A percentile compares a stretch with the other conserved stretches of the same genome.
These are phyloP conservation scores for Neurospora pannonica DNA, from an alignment of 495 filamentous ascomycete species.

Conservation along the genomic window DNA sequence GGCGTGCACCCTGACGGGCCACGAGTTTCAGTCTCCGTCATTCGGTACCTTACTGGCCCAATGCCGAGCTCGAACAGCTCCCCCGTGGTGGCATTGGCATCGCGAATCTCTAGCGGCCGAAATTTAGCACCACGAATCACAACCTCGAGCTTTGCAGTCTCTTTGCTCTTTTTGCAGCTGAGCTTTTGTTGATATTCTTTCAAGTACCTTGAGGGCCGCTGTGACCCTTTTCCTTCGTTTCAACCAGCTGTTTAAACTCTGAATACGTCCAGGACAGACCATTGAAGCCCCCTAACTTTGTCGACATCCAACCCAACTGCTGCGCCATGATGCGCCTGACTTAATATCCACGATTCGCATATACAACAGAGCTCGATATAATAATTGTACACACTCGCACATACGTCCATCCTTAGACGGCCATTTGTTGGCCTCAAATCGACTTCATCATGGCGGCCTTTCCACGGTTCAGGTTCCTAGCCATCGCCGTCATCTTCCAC, in stretches of 20 bases:
- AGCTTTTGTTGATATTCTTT: neutral
- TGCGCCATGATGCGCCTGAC: constrained; percentile 9
- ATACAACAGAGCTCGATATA: neutral
- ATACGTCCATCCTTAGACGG: neutral
- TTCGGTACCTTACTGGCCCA: neutral
- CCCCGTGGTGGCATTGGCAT: neutral
- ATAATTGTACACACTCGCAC: neutral
- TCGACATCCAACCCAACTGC: neutral
- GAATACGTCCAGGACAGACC: neutral
- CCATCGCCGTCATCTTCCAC: constrained; percentile 88
- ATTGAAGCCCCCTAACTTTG: neutral
- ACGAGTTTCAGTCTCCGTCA: neutral
- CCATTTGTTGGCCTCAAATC: constrained; percentile 4
- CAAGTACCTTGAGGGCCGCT: neutral
- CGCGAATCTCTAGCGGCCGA: neutral
- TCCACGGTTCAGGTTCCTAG: constrained; percentile 79
- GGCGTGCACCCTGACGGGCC: neutral
- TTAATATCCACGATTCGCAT: neutral
- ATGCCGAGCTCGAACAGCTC: neutral
- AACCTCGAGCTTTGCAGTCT: neutral
- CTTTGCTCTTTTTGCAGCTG: neutral
- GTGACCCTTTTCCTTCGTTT: neutral
- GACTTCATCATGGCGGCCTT: constrained; percentile 58
- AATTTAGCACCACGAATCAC: neutral
- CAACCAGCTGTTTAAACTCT: neutral